phyloP scores from a whole-genome alignment of 805 yeast species.

The Saturnispora halmiae region DNA sequence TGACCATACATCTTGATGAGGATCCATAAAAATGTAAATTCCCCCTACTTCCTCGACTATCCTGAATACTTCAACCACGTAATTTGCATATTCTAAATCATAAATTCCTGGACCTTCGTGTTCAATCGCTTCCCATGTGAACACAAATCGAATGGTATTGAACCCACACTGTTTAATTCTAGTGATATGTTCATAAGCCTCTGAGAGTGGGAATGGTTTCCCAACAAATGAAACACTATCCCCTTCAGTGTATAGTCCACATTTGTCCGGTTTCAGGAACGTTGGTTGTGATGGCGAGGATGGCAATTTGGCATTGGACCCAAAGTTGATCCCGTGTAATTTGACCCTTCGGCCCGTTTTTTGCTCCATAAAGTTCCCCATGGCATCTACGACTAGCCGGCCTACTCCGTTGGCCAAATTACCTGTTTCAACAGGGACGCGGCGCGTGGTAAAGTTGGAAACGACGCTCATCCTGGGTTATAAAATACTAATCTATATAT shows the following conservation, averaged over 20 bases:
- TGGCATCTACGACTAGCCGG: slow-evolving; percentile 28
- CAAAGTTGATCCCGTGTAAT: slow-evolving; percentile 75
- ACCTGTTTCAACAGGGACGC: neutral
- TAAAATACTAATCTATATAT: neutral
- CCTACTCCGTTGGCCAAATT: slow-evolving; percentile 15
- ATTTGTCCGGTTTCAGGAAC: slow-evolving; percentile 29
- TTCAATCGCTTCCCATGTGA: slow-evolving; percentile 91
- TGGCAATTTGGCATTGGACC: slow-evolving; percentile 68
- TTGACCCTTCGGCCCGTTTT: slow-evolving; percentile 48
- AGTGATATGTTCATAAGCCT: slow-evolving; percentile 58
- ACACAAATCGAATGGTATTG: slow-evolving; percentile 64
- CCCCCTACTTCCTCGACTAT: slow-evolving; percentile 58
- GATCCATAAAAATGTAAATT: slow-evolving; percentile 70
- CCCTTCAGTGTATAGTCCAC: slow-evolving; percentile 53
- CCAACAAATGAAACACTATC: slow-evolving; percentile 75
- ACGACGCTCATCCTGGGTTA: slow-evolving; percentile 1
- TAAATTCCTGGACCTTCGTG: slow-evolving; percentile 79
- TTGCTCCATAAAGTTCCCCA: slow-evolving; percentile 50
- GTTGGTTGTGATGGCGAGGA: slow-evolving; percentile 40
- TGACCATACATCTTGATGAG: slow-evolving; percentile 94
- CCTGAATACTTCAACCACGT: slow-evolving; percentile 52
- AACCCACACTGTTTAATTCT: slow-evolving; percentile 76
- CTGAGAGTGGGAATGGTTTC: slow-evolving; percentile 68
- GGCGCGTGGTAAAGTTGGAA: neutral
- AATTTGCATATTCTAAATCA: slow-evolving; percentile 67